A percentile compares a stretch with the other conserved stretches of the same genome.
These are phyloP conservation scores for Celoporthe dispersa DNA, from an alignment of 2,329 filamentous ascomycete genomes.

Conservation along the genomic window DNA sequence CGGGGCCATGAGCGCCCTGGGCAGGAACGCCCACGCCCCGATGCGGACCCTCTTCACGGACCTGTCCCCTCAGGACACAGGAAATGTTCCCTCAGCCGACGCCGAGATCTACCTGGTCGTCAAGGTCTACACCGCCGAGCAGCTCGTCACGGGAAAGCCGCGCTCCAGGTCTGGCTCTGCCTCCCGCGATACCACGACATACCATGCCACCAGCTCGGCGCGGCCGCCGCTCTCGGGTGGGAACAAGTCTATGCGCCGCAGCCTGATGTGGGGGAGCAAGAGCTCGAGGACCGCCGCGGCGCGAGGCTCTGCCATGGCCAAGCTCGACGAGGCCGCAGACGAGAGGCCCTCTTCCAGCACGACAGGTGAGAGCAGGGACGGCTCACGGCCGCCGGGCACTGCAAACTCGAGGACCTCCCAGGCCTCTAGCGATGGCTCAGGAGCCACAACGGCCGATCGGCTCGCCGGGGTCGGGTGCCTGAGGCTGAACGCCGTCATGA, in stretches of 20 bases:
- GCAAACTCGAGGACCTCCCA: conserved; percentile 55
- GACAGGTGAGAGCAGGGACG: conserved; percentile 51
- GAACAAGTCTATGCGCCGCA: conserved; percentile 62
- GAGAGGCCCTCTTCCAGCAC: conserved; percentile 41
- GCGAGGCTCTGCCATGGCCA: conserved; percentile 56
- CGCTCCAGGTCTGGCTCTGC: conserved; percentile 56
- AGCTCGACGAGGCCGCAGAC: conserved; percentile 59
- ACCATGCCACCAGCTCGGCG: not conserved
- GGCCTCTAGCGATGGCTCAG: conserved; percentile 40
- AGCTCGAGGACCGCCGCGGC: conserved; percentile 59
- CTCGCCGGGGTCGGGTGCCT: conserved; percentile 78
- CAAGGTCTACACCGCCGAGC: conserved; percentile 69
- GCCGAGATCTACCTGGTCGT: conserved; percentile 83
- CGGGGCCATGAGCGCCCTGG: conserved; percentile 69
- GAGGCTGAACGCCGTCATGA: conserved; percentile 75
- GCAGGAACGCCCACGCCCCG: conserved; percentile 67
- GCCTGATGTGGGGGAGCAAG: conserved; percentile 72
- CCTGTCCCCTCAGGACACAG: conserved; percentile 75
- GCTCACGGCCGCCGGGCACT: conserved; percentile 55
- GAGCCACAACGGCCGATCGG: conserved; percentile 62
- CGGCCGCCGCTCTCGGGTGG: conserved; percentile 55
- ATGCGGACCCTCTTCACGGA: conserved; percentile 89
- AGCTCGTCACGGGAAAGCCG: conserved; percentile 51
- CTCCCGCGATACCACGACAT: conserved; percentile 45
- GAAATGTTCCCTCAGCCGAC: conserved; percentile 64